These are phyloP conservation scores for Anacardium occidentale DNA, from an alignment of 345 rosid species.

Conservation along the genomic window DNA sequence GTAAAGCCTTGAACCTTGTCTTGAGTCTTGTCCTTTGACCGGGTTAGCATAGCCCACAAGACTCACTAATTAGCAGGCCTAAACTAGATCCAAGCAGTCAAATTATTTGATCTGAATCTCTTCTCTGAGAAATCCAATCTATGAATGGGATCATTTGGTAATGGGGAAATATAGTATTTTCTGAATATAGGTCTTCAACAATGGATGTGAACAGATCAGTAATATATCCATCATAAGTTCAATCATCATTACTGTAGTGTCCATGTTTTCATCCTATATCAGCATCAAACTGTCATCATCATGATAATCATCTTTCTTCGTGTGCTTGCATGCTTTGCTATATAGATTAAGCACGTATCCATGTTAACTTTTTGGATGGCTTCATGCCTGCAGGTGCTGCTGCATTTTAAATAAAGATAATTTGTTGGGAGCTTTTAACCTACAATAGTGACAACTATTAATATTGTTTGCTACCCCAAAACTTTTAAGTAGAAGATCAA, in stretches of 20 bases:
- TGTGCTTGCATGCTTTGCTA: no score
- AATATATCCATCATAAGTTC: neutral
- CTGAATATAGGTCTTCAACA: neutral
- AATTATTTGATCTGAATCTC: no score
- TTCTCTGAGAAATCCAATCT: neutral
- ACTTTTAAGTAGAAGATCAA: neutral
- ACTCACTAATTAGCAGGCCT: no score
- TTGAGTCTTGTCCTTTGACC: no score
- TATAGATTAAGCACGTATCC: no score
- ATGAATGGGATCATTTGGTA: neutral
- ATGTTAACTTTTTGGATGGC: slow-evolving; percentile 2
- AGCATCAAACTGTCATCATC: neutral
- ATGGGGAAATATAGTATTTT: neutral
- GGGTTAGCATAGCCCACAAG: no score
- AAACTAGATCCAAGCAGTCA: no score
- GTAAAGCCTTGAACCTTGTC: no score
- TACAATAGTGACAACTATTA: no score
- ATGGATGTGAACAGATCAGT: neutral
- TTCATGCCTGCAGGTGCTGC: slow-evolving; percentile 64
- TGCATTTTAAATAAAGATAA: slow-evolving; percentile 85
- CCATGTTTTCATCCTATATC: neutral
- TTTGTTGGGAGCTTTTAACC: slow-evolving; percentile 54
- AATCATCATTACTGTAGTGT: neutral
- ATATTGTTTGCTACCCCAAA: no score
- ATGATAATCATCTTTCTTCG: neutral